Base-by-base conservation (phyloP, 805 yeast genomes). In the Debaryomyces tyrocola region DNA sequence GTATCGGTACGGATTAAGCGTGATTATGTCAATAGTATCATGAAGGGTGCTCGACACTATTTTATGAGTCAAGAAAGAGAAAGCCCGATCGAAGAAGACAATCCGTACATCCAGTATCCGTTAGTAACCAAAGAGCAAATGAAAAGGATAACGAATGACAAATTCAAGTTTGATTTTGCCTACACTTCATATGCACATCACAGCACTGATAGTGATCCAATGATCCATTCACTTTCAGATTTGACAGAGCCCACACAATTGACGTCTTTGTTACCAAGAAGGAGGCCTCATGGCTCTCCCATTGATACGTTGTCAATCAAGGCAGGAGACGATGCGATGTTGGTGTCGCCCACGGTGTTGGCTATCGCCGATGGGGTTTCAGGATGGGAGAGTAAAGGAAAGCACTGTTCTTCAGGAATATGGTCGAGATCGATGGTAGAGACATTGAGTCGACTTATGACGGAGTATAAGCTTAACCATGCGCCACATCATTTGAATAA, bases 301-400 rank as follows among this genome's bases (percentile, higher is more conserved):
- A 68, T 66, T 11, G 83, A 78, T 51, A 79, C 84, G 0, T 57
- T 78, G 4, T 73, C 79, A 6, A 70, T 79, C 39, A 74, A 75
- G 50, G 78, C 78, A 18, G 83, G 84, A 1, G 84, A 79, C 50
- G 84, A 79, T 54, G 82, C 84, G 7, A 76, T 79, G 81, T 62
- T 79, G 36, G 75, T 77, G 1, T 74, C 80, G 3, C 80, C 82
- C 0, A 69, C 78, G 4, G 69, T 78, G 37, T 54, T 79, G 44
- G 83, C 79, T 2, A 71, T 79, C 4, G 83, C 84, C 3, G 84
- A 79, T 55, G 84, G 84, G 1, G 80, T 79, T 6, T 74, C 80
- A 17, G 81, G 82, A 1, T 79, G 83, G 83, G 79, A 74, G 54
- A 69, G 73, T 15, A 69, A 64, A 34, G 66, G 63, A 2, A 60